Evolutionary conservation across 2,329 filamentous ascomycete genomes (phyloP).

Genomic region (Didymella lethalis): DNA sequence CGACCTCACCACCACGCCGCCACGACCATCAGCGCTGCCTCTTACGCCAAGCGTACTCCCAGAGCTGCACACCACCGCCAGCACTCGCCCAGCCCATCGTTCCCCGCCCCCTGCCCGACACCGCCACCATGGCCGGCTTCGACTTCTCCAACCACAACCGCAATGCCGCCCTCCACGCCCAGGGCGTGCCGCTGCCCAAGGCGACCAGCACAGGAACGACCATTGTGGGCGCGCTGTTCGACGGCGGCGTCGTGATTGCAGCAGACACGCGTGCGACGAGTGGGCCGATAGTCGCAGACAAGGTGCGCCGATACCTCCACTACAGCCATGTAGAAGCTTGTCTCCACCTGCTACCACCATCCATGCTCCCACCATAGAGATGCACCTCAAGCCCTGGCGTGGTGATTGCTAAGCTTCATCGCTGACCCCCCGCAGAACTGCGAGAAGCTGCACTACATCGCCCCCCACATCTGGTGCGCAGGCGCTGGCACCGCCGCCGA

Average conservation of each 20-base stretch:
- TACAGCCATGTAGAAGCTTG: too few relatives aligned
- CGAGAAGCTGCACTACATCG: conserved; percentile 99
- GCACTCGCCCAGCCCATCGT: background rate
- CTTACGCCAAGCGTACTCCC: background rate
- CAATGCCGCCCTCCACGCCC: conserved; percentile 93
- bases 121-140: conserved; percentile 72
- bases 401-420: background rate
- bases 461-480: conserved; percentile 98
- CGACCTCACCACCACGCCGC: background rate
- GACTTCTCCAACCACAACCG: conserved; percentile 99
- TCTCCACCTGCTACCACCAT: too few relatives aligned
- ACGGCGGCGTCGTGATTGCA: conserved; percentile 97
- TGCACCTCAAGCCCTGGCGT: background rate
- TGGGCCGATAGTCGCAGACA: conserved; percentile 98
- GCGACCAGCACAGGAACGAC: conserved; percentile 98
- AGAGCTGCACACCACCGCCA: background rate
- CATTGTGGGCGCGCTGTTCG: conserved; percentile 95
- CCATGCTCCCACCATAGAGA: too few relatives aligned
- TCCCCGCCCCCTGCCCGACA: background rate
- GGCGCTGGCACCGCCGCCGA: conserved; percentile 97
- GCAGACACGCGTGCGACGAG: conserved; percentile 98
- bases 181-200: conserved; percentile 93
- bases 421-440: conserved; percentile 72
- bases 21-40: background rate
- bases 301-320: conserved; percentile 59